These are phyloP conservation scores for Samsoniella hepiali DNA, from an alignment of 2,329 filamentous ascomycete species.

Conservation along the genomic window DNA sequence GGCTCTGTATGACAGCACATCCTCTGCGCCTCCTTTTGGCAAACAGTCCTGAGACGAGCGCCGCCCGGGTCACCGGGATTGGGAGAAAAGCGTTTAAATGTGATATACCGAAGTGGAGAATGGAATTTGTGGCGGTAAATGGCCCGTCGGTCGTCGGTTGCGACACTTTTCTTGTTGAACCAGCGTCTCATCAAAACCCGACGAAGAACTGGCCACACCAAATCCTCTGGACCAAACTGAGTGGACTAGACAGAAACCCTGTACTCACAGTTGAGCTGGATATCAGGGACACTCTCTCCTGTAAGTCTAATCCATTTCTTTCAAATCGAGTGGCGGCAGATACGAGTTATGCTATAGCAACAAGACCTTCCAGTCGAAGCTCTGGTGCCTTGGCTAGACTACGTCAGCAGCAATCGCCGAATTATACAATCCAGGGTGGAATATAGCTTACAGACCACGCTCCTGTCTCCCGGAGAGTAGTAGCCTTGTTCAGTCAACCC, in stretches of 20 bases:
- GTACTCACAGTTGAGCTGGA: neutral
- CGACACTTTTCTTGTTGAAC: neutral
- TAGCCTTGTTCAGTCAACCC: too few relatives aligned
- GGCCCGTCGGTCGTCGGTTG: neutral
- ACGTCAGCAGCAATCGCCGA: neutral
- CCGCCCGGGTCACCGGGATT: neutral
- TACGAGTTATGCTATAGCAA: neutral
- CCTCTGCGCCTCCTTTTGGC: constrained; percentile 3
- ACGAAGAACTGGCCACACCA: neutral
- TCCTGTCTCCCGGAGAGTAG: neutral
- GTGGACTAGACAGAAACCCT: neutral
- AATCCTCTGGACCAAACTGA: neutral
- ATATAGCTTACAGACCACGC: too few relatives aligned
- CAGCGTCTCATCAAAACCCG: neutral
- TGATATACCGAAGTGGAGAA: neutral
- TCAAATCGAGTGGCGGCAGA: neutral
- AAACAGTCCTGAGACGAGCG: neutral
- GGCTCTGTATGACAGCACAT: constrained; percentile 15
- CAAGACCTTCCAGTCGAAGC: neutral
- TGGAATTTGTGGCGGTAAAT: constrained; percentile 1
- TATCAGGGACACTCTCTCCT: neutral
- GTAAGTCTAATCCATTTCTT: neutral
- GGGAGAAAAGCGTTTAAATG: neutral
- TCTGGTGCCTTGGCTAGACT: neutral
- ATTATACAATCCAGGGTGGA: neutral